Base-by-base conservation (phyloP, 2,329 filamentous ascomycete species). In the Balansia obtecta region DNA sequence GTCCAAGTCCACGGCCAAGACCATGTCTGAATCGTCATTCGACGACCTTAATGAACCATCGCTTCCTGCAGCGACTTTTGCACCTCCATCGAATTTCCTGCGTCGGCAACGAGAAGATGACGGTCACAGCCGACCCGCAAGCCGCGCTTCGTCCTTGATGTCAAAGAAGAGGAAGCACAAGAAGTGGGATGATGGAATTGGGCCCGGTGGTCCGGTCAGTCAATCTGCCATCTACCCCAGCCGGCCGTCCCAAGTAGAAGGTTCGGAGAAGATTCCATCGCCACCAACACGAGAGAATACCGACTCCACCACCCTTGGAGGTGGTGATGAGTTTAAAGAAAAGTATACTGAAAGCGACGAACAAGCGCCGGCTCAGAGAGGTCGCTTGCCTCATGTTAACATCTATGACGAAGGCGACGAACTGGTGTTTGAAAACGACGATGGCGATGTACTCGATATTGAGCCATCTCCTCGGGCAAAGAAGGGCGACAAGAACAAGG, bases 171-270 rank as follows among this genome's bases (percentile, higher is more conserved):
- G 80, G 46, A 83, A 78, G 60, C 74, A 74, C 61, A 86, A 76
- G 70, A 83, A 75, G 64, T 83, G 79, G 73, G 84, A 88, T 55
- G 77, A 79, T 53, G 83, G 77, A n/a, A 77, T 79, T 57, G 86
- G 83, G 2, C 84, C 86, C 3, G 93, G 93, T 54, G 93, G 93
- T 0, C 93, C 89, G 3, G 85, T 97, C 57, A 86, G 80, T 53
- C 83, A 94, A 61, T 95, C 91, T 37, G 93, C 93, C 22, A 96
- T 97, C 58, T 83, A 79, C 56, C 93, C 93, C 2, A 70, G 72
- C 52, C 71, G 73, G 12, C 69, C 67, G 47, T 53, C 58, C 18
- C 51, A 57, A 18, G 53, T 54, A 9, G 57, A 59, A 4, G 49
- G 54, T 20, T 55, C 59, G 4, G 63, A 67, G 9, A 65, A 63